Percentiles rank a stretch among this genome's conserved stretches.
Conservation (phyloP, 75 land plant species). For the Cupressus sempervirens region DNA sequence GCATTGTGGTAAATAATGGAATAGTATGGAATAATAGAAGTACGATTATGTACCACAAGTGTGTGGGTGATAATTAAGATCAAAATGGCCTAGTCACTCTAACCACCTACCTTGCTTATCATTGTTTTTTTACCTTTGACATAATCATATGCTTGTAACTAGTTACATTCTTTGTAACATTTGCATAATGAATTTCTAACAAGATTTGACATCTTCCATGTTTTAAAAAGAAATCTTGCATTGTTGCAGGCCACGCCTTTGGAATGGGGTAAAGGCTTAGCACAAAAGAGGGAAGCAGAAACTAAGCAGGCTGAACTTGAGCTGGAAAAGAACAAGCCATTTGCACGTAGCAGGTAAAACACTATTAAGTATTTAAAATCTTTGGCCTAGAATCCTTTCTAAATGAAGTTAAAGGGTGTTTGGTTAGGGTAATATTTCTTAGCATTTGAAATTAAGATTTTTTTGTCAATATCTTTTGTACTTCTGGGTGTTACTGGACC, state of each 20-base stretch:
- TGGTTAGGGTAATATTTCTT: neutral
- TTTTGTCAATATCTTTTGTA: neutral
- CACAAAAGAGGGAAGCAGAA: constrained; percentile 91
- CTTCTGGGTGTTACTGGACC: neutral
- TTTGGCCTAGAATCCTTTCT: neutral
- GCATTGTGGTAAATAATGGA: neutral
- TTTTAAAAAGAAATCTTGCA: neutral
- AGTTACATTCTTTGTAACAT: neutral
- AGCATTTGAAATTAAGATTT: neutral
- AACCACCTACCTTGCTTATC: neutral
- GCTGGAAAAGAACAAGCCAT: constrained; percentile 79
- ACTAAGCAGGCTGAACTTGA: constrained; percentile 54
- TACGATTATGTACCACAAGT: neutral
- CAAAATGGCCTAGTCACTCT: neutral
- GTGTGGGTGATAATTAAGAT: neutral
- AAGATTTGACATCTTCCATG: neutral
- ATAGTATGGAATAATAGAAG: neutral
- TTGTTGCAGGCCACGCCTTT: constrained; percentile 49
- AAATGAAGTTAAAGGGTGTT: neutral
- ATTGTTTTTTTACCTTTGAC: neutral
- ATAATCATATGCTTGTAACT: neutral
- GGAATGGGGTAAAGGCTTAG: constrained; percentile 97
- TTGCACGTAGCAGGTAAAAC: constrained; percentile 76
- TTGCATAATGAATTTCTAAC: neutral
- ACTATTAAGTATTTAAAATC: neutral